Evolutionary conservation across 2,329 filamentous ascomycete genomes (phyloP), one percentile per base, ranked within the genome.

Genomic region (Cyanodermella asteris): DNA sequence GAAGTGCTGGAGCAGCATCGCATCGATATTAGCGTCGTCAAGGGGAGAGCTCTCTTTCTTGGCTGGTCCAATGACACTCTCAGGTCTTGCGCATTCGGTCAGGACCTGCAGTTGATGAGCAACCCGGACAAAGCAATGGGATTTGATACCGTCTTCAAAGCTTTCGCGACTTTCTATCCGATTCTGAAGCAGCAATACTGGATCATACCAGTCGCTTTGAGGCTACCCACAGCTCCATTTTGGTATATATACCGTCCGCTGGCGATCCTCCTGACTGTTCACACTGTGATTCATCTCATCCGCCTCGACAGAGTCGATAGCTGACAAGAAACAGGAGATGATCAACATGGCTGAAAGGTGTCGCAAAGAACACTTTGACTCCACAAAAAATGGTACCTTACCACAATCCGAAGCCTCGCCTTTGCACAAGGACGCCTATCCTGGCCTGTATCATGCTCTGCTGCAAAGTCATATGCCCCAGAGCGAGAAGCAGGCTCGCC

Each of bases 131-230:
- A 16, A 5, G 20, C 28, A 11, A 5, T 5, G 9, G 9, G 22
- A 11, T 28, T 17, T 8, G 5, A 22, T 7, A 3, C 4, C 9
- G 26, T 21, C 5, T 18, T 16, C 5, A 23, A 29, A 9, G 11
- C 26, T 20, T 11, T 13, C 6, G 16, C 20, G 14, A 15, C 18
- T 8, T 15, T 28, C 7, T 24, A 20, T 13, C 28, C 28, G 9
- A 13, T 30, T 13, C 12, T 23, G 4, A 30, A 30, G 20, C 28
- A 29, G 12, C 28, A 28, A 16, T 9, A 24, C 3, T 30, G 25
- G 28, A 18, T 30, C 12, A 5, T 29, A 11, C 15, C 20, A 12
- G 13, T 20, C 9, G 25, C 16, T 7, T 15, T 24, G 28, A 28
- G 10, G 12, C 13, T 29, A 24, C 25, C 28, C 6, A 13, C 28